Base-by-base conservation (phyloP, 768 basidiomycete genomes). In the Lentinula guzmanii region DNA sequence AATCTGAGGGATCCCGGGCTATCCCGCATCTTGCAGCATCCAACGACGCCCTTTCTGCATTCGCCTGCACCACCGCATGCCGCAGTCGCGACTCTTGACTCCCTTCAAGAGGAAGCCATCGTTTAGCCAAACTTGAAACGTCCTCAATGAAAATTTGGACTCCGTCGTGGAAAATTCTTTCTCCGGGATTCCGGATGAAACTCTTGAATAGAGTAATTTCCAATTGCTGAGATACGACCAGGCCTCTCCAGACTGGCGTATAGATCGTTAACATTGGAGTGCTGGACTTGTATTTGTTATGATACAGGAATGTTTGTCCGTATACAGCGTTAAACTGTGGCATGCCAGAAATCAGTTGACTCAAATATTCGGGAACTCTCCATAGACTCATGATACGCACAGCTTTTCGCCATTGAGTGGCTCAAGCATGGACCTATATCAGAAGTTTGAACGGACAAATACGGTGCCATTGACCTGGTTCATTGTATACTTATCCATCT, bases 1-100 rank as follows among this genome's bases (percentile, higher is more conserved):
- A 67, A 67, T 57, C 61, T 67, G 8, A 62, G 66, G 10, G 64
- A 52, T 48, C 58, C 58, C 21, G 21, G 46, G 18, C 21, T 48
- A 42, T 80, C 65, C 9, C 9, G 21, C 18, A 24, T 48, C 46
- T 48, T 48, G 46, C 45, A n/a, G 21, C 42, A 43, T 13, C 16
- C 42, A 5, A n/a, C 42, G 16, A 43, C 42, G 13, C 21, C 46
- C 21, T 48, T 21, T 48, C 46, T 24, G 21, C 10, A 1, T 24
- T 4, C 46, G 8, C 9, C 21, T 6, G 21, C n/a, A 21, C 21
- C 11, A 11, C 46, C 21, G 18, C 21, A n/a, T 24, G 11, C 21
- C 3, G 46, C 46, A 24, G 46, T 48, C 6, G 18, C 46, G 21
- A 48, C 46, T 18, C 46, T 48, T 48, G 46, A 48, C 21, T 48